Evolutionary conservation across 2,329 filamentous ascomycete species (phyloP), one percentile per base, ranked within the genome.

Genomic region (Blumeria graminis): DNA sequence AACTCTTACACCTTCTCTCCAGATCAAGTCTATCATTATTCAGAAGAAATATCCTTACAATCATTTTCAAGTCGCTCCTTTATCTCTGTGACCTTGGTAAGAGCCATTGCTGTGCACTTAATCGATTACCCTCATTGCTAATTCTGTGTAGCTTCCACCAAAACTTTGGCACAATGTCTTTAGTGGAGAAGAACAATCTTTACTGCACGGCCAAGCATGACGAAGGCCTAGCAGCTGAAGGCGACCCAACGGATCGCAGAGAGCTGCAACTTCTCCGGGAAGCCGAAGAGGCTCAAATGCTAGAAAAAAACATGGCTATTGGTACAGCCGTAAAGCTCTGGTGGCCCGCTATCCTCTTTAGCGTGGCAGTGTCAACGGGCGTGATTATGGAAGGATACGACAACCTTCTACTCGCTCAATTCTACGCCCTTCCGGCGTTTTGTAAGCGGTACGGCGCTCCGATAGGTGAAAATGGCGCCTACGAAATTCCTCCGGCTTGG

Each of bases 371-470:
- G 68, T 90, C 84, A n/a, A 90, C 86, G 0, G 89, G 84, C 66
- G 92, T 94, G 64, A 80, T 78, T 63, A 94, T 94, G 88, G 87
- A 94, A 68, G 87, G 86, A 36, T 93, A 89, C 70, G 86, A 94
- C 16, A 55, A 45, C 28, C 18, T 46, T 33, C 22, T 55, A 14
- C 39, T 55, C 28, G 54, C 54, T 7, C 39, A 55, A 45, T 55
- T 55, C 22, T 55, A 62, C 58, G 57, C 59, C 36, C 57, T 64
- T 65, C 68, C 59, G 6, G 60, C 57, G 61, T 70, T 65, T 61
- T 65, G 62, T 18, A 64, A 58, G 61, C 69, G 63, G 58, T 72
- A 70, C 57, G 70, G 70, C 11, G 56, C 63, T 6, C 45, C 45
- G 4, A 56, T 62, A 8, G 50, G 62, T 6, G 39, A 60, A 8